Conservation (phyloP, 345 rosid genomes). For the Lepidium africanum region DNA sequence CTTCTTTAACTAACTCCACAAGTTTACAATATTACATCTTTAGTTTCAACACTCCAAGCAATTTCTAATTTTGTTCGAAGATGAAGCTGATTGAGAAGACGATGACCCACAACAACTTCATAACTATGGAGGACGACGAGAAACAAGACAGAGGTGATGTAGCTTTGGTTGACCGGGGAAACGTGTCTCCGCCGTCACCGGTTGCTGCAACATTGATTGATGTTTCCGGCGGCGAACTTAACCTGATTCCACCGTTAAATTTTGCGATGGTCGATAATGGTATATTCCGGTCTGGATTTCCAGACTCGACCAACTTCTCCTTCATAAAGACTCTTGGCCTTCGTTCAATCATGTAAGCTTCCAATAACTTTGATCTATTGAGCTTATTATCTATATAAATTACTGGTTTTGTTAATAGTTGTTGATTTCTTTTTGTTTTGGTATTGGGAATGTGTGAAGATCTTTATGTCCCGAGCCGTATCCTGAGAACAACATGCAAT, state of each 20-base stretch:
- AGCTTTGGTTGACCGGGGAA: slow-evolving; percentile 41
- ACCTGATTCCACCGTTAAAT: slow-evolving; percentile 73
- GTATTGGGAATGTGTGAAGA: slow-evolving; percentile 31
- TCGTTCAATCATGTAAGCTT: slow-evolving; percentile 84
- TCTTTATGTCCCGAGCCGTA: slow-evolving; percentile 89
- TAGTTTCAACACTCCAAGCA: neutral
- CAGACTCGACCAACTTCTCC: slow-evolving; percentile 79
- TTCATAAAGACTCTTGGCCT: slow-evolving; percentile 82
- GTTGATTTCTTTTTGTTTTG: neutral
- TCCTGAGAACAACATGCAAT: slow-evolving; percentile 65
- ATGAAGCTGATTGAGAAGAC: slow-evolving; percentile 28
- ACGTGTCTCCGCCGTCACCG: slow-evolving; percentile 10
- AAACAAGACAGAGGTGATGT: slow-evolving; percentile 20
- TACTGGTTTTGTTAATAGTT: slow-evolving; percentile 5
- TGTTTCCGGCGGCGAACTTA: slow-evolving; percentile 35
- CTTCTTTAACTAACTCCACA: neutral
- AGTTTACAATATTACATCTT: neutral
- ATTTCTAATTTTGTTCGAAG: neutral
- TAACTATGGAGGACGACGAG: neutral
- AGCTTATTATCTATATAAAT: neutral
- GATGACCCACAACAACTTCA: slow-evolving; percentile 15
- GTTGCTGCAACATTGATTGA: slow-evolving; percentile 7
- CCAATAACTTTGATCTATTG: neutral
- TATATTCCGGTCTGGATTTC: slow-evolving; percentile 94
- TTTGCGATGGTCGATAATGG: slow-evolving; percentile 94